Evolutionary conservation across 2,329 filamentous ascomycete genomes (phyloP).

Genomic region (Aspergillus neotritici): DNA sequence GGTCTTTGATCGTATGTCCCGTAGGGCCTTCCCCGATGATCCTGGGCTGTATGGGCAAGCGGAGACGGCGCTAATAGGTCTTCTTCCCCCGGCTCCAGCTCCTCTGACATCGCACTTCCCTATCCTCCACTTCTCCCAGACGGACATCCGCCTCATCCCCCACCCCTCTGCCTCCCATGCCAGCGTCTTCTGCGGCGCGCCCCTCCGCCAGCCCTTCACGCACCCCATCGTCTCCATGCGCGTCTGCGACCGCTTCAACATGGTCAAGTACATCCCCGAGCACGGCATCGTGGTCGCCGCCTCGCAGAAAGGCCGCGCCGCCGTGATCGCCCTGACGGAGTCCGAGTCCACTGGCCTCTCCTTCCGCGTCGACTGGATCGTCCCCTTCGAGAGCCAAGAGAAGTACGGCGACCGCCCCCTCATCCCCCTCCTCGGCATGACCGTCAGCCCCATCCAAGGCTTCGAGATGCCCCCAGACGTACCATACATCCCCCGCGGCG

Average conservation of each 20-base stretch:
- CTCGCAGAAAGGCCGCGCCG: slow-evolving; percentile 53
- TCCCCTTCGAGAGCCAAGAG: slow-evolving; percentile 51
- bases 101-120: slow-evolving; percentile 29
- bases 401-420: slow-evolving; percentile 37
- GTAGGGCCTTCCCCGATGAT: slow-evolving; percentile 6
- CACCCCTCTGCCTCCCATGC: slow-evolving; percentile 27
- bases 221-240: slow-evolving; percentile 20
- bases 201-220: slow-evolving; percentile 26
- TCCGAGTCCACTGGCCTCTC: slow-evolving; percentile 33
- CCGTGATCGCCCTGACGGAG: slow-evolving; percentile 49
- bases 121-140: slow-evolving; percentile 40
- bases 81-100: slow-evolving; percentile 12
- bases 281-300: slow-evolving; percentile 55
- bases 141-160: slow-evolving; percentile 33
- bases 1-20: slow-evolving; percentile 16
- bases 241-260: slow-evolving; percentile 50
- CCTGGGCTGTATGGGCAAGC: neutral
- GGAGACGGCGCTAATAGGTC: slow-evolving; percentile 4
- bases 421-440: slow-evolving; percentile 49
- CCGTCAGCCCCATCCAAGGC: slow-evolving; percentile 53
- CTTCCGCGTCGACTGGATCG: slow-evolving; percentile 52
- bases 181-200: slow-evolving; percentile 27
- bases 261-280: slow-evolving; percentile 54
- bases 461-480: slow-evolving; percentile 35
- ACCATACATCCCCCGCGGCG: slow-evolving; percentile 25